Percentiles rank a stretch among this genome's conserved stretches.
These are phyloP conservation scores for Aspergillus thermomutatus DNA, from an alignment of 2,329 filamentous ascomycete species.

Conservation along the genomic window DNA sequence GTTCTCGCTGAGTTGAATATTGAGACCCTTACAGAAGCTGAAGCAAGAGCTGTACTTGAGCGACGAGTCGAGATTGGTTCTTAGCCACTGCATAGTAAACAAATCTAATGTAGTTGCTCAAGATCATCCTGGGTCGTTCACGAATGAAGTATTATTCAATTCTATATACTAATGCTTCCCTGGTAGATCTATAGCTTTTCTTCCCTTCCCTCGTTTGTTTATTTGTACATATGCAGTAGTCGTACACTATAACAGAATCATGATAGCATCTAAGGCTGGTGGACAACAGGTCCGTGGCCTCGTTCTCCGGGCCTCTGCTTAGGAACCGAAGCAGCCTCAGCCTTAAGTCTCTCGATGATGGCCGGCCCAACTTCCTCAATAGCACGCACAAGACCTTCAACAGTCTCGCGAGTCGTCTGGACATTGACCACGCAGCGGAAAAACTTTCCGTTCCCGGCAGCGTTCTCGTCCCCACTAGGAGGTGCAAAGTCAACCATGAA, in stretches of 20 bases:
- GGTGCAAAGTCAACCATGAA: conserved; percentile 70
- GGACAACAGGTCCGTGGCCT: conserved; percentile 35
- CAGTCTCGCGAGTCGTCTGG: conserved; percentile 56
- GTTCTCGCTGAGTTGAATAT: conserved; percentile 44
- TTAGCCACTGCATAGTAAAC: conserved; percentile 14
- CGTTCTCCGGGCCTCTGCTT: conserved; percentile 28
- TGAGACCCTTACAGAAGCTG: conserved; percentile 41
- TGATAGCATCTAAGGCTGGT: conserved; percentile 9
- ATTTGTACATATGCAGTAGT: conserved; percentile 3
- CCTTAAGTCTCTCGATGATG: conserved; percentile 29
- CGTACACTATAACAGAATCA: background rate
- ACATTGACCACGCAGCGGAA: conserved; percentile 68
- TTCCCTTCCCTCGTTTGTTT: background rate
- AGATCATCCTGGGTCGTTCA: background rate
- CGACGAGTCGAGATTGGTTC: conserved; percentile 44
- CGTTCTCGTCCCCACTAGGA: conserved; percentile 45
- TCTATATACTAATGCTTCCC: background rate
- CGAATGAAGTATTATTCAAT: background rate
- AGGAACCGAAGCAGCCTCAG: conserved; percentile 9
- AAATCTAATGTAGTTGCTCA: background rate
- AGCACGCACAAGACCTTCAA: conserved; percentile 60
- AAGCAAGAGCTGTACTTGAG: conserved; percentile 46
- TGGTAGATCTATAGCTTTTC: background rate
- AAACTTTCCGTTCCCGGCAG: conserved; percentile 59
- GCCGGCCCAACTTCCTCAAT: conserved; percentile 49